Evolutionary conservation across 305 asterid species (phyloP).

Genomic region (Solanum hybrid): DNA sequence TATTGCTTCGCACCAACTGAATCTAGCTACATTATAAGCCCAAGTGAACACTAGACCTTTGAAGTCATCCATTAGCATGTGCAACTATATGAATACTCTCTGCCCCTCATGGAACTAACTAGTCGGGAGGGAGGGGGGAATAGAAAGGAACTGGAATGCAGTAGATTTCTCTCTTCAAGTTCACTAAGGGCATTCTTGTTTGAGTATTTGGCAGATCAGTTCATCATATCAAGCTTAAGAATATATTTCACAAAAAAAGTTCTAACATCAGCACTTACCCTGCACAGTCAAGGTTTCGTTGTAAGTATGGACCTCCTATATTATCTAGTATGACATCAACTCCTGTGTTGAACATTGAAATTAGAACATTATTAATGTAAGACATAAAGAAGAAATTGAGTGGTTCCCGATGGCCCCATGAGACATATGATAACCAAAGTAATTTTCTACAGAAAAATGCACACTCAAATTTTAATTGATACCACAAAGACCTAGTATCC

Average conservation of each 20-base stretch:
- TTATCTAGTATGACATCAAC: conserved; percentile 75
- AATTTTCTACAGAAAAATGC: too few species aligned
- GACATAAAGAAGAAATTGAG: too few species aligned
- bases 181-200: neutral
- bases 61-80: neutral
- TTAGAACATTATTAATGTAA: too few species aligned
- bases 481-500: too few species aligned
- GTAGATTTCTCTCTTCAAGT: neutral
- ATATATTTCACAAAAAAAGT: neutral
- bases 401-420: too few species aligned
- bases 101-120: neutral
- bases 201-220: neutral
- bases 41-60: neutral
- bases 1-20: neutral
- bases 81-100: neutral
- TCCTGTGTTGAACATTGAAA: too few species aligned
- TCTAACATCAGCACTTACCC: conserved; percentile 28
- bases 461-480: too few species aligned
- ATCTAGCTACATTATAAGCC: neutral
- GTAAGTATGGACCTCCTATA: conserved; percentile 66
- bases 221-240: neutral
- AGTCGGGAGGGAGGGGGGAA: neutral
- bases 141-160: neutral
- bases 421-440: too few species aligned
- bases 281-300: conserved; percentile 76